Conservation (phyloP, 1,139 yeast genomes). For the Candida dubliniensis region DNA sequence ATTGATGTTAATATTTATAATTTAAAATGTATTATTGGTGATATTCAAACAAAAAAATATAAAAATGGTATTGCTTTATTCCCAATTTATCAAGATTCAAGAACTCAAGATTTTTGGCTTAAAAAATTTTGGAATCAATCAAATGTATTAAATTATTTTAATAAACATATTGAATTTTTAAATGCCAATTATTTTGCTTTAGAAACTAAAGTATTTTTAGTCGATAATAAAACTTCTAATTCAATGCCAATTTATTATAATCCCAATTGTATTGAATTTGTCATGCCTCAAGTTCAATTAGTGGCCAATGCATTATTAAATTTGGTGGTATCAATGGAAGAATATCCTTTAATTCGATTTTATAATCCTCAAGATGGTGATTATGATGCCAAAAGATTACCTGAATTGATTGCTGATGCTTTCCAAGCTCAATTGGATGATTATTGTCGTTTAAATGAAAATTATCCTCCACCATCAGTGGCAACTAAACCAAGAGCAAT, state of each 20-base stretch:
- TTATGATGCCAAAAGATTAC: conserved; percentile 60
- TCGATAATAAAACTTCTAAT: conserved; percentile 41
- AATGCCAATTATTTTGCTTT: conserved; percentile 33
- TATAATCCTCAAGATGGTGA: conserved; percentile 51
- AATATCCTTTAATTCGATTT: conserved; percentile 82
- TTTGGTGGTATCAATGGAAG: conserved; percentile 77
- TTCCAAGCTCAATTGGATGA: conserved; percentile 73
- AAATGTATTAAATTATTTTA: conserved; percentile 32
- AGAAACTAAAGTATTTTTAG: conserved; percentile 41
- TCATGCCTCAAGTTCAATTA: conserved; percentile 54
- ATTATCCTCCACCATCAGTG: conserved; percentile 59
- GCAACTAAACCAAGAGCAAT: conserved; percentile 68
- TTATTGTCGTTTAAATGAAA: conserved; percentile 67
- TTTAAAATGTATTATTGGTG: conserved; percentile 44
- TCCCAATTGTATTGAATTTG: conserved; percentile 60
- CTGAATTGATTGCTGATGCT: conserved; percentile 70
- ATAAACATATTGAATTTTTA: conserved; percentile 27
- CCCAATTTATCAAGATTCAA: conserved; percentile 28
- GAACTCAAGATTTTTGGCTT: conserved; percentile 25
- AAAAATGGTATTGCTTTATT: conserved; percentile 42
- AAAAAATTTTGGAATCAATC: conserved; percentile 33
- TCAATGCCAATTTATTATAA: conserved; percentile 78
- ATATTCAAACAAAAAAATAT: conserved; percentile 39
- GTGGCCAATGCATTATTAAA: conserved; percentile 68
- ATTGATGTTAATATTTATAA: conserved; percentile 39